phyloP scores from a whole-genome alignment of 305 asterid genomes.

The Ruellia speciosa region DNA sequence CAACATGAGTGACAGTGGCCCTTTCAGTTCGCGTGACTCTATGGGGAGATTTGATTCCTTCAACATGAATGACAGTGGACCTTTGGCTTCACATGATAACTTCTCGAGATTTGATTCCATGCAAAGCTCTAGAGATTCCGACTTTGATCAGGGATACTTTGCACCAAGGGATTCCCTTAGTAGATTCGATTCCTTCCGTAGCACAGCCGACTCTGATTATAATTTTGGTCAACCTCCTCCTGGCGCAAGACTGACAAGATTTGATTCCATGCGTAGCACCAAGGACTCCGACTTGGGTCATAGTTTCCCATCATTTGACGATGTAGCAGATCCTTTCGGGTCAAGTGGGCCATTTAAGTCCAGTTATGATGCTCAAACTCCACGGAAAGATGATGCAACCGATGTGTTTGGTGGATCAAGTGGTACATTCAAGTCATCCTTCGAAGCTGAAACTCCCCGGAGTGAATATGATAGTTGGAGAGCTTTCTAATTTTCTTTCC shows the following conservation, averaged over 20 bases:
- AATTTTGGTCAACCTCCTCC: slow-evolving; percentile 47
- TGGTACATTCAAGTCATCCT: not conserved
- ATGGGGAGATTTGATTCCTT: slow-evolving; percentile 54
- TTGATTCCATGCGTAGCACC: slow-evolving; percentile 70
- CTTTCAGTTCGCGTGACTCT: slow-evolving; percentile 50
- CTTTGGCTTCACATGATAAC: slow-evolving; percentile 50
- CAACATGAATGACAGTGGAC: slow-evolving; percentile 63
- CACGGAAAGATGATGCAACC: slow-evolving; percentile 10
- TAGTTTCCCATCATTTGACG: slow-evolving; percentile 71
- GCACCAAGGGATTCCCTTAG: slow-evolving; percentile 47
- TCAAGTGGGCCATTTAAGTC: slow-evolving; percentile 43
- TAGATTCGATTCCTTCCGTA: slow-evolving; percentile 82
- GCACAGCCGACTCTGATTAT: slow-evolving; percentile 87
- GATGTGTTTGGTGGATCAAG: not conserved
- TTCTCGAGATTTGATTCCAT: slow-evolving; percentile 56
- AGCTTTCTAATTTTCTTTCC: slow-evolving; percentile 46
- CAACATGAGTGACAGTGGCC: slow-evolving; percentile 64
- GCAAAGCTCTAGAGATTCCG: slow-evolving; percentile 69
- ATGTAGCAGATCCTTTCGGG: slow-evolving; percentile 55
- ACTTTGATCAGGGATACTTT: slow-evolving; percentile 54
- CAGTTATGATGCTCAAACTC: slow-evolving; percentile 39
- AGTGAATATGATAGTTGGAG: slow-evolving; percentile 72
- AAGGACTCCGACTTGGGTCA: slow-evolving; percentile 56
- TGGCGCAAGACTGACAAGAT: slow-evolving; percentile 46
- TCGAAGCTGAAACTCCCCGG: slow-evolving; percentile 26